Evolutionary conservation across 148 eudicot genomes (phyloP), one percentile per base, ranked within the genome.

Genomic region (Rhododendron ovatum): DNA sequence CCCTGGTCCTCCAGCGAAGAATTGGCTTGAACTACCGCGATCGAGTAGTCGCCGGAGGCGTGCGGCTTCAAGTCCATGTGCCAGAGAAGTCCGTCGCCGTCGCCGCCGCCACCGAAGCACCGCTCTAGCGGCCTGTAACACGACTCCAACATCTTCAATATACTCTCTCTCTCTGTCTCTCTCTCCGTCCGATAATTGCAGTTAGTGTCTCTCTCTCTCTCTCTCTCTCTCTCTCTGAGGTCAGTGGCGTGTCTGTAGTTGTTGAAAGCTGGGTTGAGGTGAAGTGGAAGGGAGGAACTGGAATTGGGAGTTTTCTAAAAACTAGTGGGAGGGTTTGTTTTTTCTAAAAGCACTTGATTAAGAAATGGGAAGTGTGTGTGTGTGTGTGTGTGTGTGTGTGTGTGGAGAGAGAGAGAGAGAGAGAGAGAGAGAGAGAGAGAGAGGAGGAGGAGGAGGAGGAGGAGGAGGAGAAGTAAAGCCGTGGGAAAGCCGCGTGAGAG

Each of bases 11-110:
- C 96, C 35, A 94, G 89, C 7, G 83, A 89, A 14, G 93, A 91
- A 91, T 94, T 94, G 1, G 95, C 96, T 26, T 94, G 96, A 59
- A 93, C 96, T 26, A 93, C 96, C 0, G 96, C 96, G 18, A 94
- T 90, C 18, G 96, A 94, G 80, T 91, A 94, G 83, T 94, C 96
- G 3, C 96, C 96, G 2, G 91, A 55, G n/a, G 91, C 89, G 86
- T 94, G 95, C 7, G 91, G 94, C 87, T 94, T 94, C 86, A 94
- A 88, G 80, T 93, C 93, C 92, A 91, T 89, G 80, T 93, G 87
- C 96, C 96, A 94, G 83, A 94, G 74, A 51, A 93, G 89, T 1
- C 87, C 91, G 37, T 86, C 89, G 7, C 78, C 55, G 3, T 85
- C 89, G 26, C 61, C 5, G 55, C 55, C 86, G 57, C 80, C 88